phyloP scores from a whole-genome alignment of 2,329 filamentous ascomycete species.

The Aspergillus sp. region DNA sequence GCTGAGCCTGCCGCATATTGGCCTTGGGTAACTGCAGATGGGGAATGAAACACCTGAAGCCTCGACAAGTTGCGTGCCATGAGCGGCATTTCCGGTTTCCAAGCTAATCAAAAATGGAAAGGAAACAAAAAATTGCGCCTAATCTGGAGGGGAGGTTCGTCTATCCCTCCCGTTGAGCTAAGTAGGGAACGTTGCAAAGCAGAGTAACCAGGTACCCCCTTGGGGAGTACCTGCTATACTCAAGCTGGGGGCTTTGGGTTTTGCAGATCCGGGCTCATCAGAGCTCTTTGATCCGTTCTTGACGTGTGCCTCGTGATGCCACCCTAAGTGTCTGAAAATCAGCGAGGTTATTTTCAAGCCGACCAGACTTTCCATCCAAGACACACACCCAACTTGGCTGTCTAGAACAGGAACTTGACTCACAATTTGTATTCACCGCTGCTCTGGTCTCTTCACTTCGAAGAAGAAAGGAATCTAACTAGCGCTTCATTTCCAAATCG shows the following conservation, averaged over 20 bases:
- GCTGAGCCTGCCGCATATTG: constrained; percentile 19
- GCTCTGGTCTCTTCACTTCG: constrained; percentile 16
- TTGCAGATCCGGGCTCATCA: constrained; percentile 21
- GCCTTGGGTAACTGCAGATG: constrained; percentile 31
- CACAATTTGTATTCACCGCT: constrained; percentile 23
- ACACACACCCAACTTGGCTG: constrained; percentile 21
- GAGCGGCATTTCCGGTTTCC: constrained; percentile 13
- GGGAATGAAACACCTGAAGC: constrained; percentile 31
- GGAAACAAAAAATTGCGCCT: background rate
- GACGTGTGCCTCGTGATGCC: constrained; percentile 23
- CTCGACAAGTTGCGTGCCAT: constrained; percentile 30
- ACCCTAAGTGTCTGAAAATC: constrained; percentile 17
- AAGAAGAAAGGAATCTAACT: constrained; percentile 11
- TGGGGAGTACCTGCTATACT: constrained; percentile 20
- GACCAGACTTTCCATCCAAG: constrained; percentile 22
- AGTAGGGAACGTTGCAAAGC: constrained; percentile 14
- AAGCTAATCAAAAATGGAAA: background rate
- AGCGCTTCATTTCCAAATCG: constrained; percentile 8
- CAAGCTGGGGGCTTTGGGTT: constrained; percentile 15
- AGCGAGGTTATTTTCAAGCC: constrained; percentile 19
- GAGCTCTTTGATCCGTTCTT: constrained; percentile 14
- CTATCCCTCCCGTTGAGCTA: constrained; percentile 5
- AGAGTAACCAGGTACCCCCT: constrained; percentile 4
- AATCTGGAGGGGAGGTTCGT: constrained; percentile 1
- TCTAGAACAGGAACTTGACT: constrained; percentile 16